Base-by-base conservation (phyloP, 2,329 filamentous ascomycete species). In the Colletotrichum salicis region DNA sequence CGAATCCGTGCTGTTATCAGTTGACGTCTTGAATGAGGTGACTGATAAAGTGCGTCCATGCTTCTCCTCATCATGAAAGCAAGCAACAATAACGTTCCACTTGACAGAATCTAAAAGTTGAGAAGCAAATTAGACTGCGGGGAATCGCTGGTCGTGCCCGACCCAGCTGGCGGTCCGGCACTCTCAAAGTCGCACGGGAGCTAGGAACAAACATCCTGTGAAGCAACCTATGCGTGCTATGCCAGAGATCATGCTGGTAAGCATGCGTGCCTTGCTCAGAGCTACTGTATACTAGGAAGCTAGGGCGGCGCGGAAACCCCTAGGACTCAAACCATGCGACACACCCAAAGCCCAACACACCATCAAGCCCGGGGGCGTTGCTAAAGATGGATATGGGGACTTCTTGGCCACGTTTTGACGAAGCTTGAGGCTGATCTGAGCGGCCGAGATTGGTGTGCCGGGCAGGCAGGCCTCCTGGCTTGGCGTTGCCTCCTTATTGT, bases 321-420 rank as follows among this genome's bases (percentile, higher is more conserved):
- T 71, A 58, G 69, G 33, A 68, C 63, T 71, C 69, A 64, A 71
- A 71, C 69, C 69, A 63, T 63, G 64, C 69, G 51, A 52, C 59
- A 59, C 58, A 67, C 37, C 37, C 41, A 67, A 45, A 45, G 51
- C 45, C 57, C 58, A 71, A 57, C 41, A 57, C 63, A 67, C 45
- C n/a, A 27, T 31, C 27, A 31, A 59, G 24, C 54, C 29, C 27
- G 41, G 19, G 19, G n/a, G 12, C 27, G 69, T 64, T 72, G 60
- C 70, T 70, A 72, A 64, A 72, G 65, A 64, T 71, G 69, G 69
- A 60, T 54, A 56, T 71, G 65, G 55, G 63, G 69, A 71, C 22
- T 69, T 54, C 69, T 71, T 71, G 69, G 69, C 65, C 65, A 69
- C 45, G 69, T 71, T 71, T 71, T 69, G 69, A 64, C 55, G 45